phyloP scores from a whole-genome alignment of 805 yeast species.

The Wickerhamia fluorescens region DNA sequence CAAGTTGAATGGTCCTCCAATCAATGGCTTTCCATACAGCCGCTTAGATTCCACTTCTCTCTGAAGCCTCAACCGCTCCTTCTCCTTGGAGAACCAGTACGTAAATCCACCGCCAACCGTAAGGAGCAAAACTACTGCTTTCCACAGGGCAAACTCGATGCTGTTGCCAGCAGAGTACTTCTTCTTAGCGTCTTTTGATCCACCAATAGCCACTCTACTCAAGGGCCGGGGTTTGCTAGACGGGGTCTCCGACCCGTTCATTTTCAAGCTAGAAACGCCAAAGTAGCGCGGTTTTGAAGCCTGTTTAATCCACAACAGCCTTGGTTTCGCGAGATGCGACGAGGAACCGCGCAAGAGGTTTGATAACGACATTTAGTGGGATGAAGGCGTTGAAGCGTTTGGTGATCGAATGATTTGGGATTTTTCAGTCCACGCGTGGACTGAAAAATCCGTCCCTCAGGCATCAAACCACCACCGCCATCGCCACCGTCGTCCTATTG shows the following conservation, averaged over 20 bases:
- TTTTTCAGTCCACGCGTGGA: too few relatives aligned
- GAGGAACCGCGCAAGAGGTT: too few relatives aligned
- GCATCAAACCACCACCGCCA: too few relatives aligned
- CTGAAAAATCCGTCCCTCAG: too few relatives aligned
- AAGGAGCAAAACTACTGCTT: slow-evolving; percentile 62
- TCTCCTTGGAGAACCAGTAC: slow-evolving; percentile 67
- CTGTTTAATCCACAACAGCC: too few relatives aligned
- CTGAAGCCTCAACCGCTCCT: slow-evolving; percentile 64
- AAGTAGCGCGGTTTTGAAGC: too few relatives aligned
- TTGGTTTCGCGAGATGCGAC: too few relatives aligned
- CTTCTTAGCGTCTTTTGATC: slow-evolving; percentile 27
- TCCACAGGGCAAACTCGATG: slow-evolving; percentile 80
- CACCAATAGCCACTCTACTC: slow-evolving; percentile 77
- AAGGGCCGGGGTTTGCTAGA: slow-evolving; percentile 44
- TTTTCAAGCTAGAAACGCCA: too few relatives aligned
- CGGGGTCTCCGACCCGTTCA: background rate
- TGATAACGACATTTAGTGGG: too few relatives aligned
- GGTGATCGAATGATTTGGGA: too few relatives aligned
- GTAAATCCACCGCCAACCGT: slow-evolving; percentile 67
- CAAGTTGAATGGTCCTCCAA: slow-evolving; percentile 84
- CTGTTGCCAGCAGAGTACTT: slow-evolving; percentile 33
- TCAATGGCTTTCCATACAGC: slow-evolving; percentile 85
- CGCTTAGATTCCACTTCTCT: slow-evolving; percentile 79
- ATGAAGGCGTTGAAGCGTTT: too few relatives aligned
- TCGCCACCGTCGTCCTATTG: too few relatives aligned